Evolutionary conservation across 148 eudicot species (phyloP).

Genomic region (Rhododendron henanense): DNA sequence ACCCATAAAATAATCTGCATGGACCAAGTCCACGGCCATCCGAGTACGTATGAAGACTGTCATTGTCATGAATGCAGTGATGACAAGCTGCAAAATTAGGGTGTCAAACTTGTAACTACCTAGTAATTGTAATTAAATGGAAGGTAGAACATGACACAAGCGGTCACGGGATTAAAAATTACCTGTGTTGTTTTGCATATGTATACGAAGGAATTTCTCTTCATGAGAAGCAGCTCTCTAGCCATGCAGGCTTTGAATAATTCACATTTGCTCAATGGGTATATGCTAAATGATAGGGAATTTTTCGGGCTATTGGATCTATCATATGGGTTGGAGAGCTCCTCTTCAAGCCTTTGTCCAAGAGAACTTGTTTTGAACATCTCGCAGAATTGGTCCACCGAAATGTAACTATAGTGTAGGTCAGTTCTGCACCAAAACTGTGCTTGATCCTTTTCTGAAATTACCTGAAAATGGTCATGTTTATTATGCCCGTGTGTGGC

Average conservation of each 20-base stretch:
- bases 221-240: slow-evolving; percentile 74
- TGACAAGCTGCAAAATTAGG: slow-evolving; percentile 32
- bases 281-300: slow-evolving; percentile 41
- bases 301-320: slow-evolving; percentile 38
- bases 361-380: slow-evolving; percentile 43
- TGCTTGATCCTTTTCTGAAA: slow-evolving; percentile 73
- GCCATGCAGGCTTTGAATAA: slow-evolving; percentile 73
- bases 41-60: slow-evolving; percentile 60
- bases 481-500: not conserved
- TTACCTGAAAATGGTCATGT: slow-evolving; percentile 38
- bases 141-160: not conserved
- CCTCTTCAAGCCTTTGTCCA: slow-evolving; percentile 44
- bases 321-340: slow-evolving; percentile 41
- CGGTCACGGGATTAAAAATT: not conserved
- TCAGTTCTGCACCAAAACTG: slow-evolving; percentile 58
- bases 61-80: slow-evolving; percentile 56
- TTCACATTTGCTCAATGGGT: slow-evolving; percentile 57
- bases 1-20: slow-evolving; percentile 50
- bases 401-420: slow-evolving; percentile 38
- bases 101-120: not conserved
- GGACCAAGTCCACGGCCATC: slow-evolving; percentile 39
- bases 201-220: slow-evolving; percentile 61
- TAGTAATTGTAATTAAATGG: not conserved
- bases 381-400: slow-evolving; percentile 45
- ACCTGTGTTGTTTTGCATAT: slow-evolving; percentile 71